Evolutionary conservation across 352 stramenopile species (phyloP).

Genomic region (Peronospora tabacina): DNA sequence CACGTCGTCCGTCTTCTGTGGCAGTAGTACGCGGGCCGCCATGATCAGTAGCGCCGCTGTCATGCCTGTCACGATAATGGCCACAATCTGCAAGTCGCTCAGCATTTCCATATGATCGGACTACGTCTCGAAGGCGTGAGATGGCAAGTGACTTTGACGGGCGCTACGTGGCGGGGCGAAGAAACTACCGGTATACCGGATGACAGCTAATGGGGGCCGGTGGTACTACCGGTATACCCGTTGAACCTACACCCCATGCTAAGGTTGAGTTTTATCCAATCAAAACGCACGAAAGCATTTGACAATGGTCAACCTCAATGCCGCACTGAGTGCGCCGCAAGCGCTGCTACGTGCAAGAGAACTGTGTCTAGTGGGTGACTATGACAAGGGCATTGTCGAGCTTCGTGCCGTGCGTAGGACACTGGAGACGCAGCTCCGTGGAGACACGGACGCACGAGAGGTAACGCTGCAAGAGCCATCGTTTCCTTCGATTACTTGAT

Average conservation of each 20-base stretch:
- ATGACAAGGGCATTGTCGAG: constrained; percentile 38
- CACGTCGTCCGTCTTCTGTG: constrained; percentile 58
- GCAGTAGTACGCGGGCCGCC: constrained; percentile 60
- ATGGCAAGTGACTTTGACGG: constrained; percentile 15
- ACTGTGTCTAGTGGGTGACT: constrained; percentile 60
- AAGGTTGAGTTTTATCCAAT: constrained; percentile 11
- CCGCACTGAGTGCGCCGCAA: constrained; percentile 10
- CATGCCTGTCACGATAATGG: constrained; percentile 47
- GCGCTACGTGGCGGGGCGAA: constrained; percentile 30
- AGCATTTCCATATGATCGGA: constrained; percentile 30
- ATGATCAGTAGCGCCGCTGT: constrained; percentile 51
- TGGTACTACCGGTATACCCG: constrained; percentile 2
- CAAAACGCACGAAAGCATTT: neutral
- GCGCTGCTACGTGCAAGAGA: constrained; percentile 48
- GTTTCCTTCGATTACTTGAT: neutral
- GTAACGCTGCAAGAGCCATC: constrained; percentile 8
- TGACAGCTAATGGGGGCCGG: too few relatives aligned
- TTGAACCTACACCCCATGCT: neutral
- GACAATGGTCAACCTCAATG: constrained; percentile 2
- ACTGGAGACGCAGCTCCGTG: constrained; percentile 29
- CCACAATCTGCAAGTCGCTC: constrained; percentile 70
- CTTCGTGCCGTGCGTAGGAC: constrained; percentile 32
- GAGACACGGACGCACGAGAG: constrained; percentile 26
- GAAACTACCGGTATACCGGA: constrained; percentile 2
- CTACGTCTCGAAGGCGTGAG: neutral